Conservation (phyloP, 148 eudicot genomes). For the Diospyros kaki region DNA sequence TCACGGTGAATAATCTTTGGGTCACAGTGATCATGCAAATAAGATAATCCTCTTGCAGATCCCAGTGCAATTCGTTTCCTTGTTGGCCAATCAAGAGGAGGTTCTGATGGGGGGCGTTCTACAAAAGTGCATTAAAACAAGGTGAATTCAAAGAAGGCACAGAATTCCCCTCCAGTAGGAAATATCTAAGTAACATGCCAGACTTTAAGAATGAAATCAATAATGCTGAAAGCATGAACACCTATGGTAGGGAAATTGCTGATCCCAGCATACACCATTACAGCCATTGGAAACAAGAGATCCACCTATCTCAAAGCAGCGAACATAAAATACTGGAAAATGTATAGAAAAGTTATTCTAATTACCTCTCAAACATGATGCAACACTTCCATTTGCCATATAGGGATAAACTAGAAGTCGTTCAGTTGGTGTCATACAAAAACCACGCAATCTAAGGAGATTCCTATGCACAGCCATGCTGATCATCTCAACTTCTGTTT, state of each 20-base stretch:
- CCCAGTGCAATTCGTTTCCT: slow-evolving; percentile 86
- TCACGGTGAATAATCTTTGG: slow-evolving; percentile 97
- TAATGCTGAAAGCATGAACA: no score
- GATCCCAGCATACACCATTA: not conserved
- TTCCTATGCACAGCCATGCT: slow-evolving; percentile 98
- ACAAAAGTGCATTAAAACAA: not conserved
- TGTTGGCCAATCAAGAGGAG: slow-evolving; percentile 89
- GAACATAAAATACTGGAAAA: not conserved
- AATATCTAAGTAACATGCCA: no score
- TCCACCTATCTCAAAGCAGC: not conserved
- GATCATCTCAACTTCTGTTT: slow-evolving; percentile 97
- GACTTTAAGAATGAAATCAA: no score
- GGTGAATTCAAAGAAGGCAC: no score
- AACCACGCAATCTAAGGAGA: slow-evolving; percentile 84
- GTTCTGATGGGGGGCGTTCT: slow-evolving; percentile 86
- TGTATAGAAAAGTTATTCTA: not conserved
- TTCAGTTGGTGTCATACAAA: slow-evolving; percentile 96
- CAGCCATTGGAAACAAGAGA: slow-evolving; percentile 1
- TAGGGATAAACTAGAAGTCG: slow-evolving; percentile 90
- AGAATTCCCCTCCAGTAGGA: no score
- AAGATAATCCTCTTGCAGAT: slow-evolving; percentile 93
- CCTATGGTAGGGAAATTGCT: no score
- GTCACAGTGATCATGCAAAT: slow-evolving; percentile 95
- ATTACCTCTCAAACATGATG: slow-evolving; percentile 92
- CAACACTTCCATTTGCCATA: slow-evolving; percentile 98